Base-by-base conservation (phyloP, 768 basidiomycete species). In the Leccinum arenicola region DNA sequence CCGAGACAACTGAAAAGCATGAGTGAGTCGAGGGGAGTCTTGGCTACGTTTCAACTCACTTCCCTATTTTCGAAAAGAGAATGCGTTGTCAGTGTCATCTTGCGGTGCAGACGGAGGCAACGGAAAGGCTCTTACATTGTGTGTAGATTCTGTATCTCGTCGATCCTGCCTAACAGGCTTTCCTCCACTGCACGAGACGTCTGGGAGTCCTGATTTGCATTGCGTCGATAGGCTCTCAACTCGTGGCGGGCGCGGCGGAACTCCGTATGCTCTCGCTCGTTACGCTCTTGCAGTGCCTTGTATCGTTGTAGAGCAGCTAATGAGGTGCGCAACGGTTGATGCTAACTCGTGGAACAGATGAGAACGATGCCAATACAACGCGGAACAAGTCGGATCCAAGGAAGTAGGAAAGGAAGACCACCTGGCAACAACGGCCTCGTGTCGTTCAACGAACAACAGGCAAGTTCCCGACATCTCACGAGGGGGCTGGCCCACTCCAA, bases 301-400 rank as follows among this genome's bases (percentile, higher is more conserved):
- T 74, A 77, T 60, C 76, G 71, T 38, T 73, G 71, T 31, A 82
- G 67, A 17, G 78, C 73, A 14, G 66, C 64, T 31, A 76, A 71
- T 1, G 72, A 33, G 55, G 65, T 56, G 14, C 71, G 72, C 49
- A 77, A 59, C 4, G 76, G 70, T 40, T 63, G 67, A 58, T 71
- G 54, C 76, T 77, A 68, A 43, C 56, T 62, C 64, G 62, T 57
- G 52, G 40, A 57, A 53, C 14, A 63, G 35, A 58, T 74, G 49
- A 73, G 72, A 65, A 61, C 33, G 49, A 50, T 23, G 58, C 31
- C 48, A 51, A 3, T 21, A 23, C 52, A 50, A 33, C 50, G 36
- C 66, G 68, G 66, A 69, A 66, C 50, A 65, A 70, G 33, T 59
- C 66, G 68, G 66, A 33, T 36, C 51, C 58, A 21, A 61, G 50